Evolutionary conservation across 2,329 filamentous ascomycete species (phyloP), one percentile per base, ranked within the genome.

Genomic region (Trichoderma sp.): DNA sequence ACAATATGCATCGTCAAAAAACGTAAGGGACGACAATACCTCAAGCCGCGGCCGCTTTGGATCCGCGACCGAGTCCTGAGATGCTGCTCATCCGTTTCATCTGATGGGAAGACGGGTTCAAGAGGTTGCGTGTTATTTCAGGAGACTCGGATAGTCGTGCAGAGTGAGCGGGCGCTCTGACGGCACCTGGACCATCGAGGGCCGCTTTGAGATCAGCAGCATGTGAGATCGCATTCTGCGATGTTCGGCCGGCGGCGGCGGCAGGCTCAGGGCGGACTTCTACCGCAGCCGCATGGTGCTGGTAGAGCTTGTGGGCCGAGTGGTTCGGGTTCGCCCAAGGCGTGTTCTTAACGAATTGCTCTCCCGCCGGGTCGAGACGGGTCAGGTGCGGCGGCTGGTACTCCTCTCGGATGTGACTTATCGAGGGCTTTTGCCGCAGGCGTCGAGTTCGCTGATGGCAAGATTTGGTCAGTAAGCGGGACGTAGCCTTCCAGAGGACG

Each of bases 261-360:
- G 14, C 44, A 28, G 55, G 69, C 54, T 68, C 68, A 51, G 57
- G 55, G 54, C 58, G 68, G 45, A 55, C 63, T 15, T 69, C 71
- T 3, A 63, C 57, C 28, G 63, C 67, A 43, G 45, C 77, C 67
- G 66, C 77, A 69, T 70, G 76, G 74, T 71, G 77, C 47, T 79
- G 77, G 48, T 78, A 75, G 61, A 79, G 74, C 68, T 85, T 83
- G 73, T 92, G 88, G 10, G 87, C 66, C n/a, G 90, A 88, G 73
- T 92, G 89, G 70, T 94, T 91, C 19, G 93, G 92, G 74, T 96
- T 96, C 43, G 93, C 92, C 93, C 93, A 97, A 1, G 93, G 90
- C 5, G 91, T 96, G 70, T 94, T 89, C 72, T 96, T 91, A 63
- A 96, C 84, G 71, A 95, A 96, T 68, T 94, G 90, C 75, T 96